phyloP scores from a whole-genome alignment of 345 rosid genomes.

The Syzygium jambos region DNA sequence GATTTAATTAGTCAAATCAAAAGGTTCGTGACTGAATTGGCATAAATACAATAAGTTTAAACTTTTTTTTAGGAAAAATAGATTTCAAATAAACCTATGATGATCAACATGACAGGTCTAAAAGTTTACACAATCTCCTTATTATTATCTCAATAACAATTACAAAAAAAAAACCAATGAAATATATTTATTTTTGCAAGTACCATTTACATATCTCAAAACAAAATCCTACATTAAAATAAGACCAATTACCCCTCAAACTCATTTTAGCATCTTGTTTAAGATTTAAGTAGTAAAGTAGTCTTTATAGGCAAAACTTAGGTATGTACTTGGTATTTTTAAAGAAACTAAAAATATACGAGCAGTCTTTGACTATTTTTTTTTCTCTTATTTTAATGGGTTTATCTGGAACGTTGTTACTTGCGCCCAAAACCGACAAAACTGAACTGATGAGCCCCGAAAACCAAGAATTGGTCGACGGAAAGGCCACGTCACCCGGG shows the following conservation, averaged over 20 bases:
- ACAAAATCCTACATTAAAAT: background rate
- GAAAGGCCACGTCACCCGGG: background rate
- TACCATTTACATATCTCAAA: background rate
- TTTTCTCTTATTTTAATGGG: background rate
- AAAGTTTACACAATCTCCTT: background rate
- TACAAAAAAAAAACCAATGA: background rate
- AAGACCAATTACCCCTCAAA: background rate
- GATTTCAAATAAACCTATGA: background rate
- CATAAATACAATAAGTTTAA: accelerated
- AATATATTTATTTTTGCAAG: background rate
- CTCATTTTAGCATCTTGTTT: background rate
- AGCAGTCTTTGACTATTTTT: too few species aligned
- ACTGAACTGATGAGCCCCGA: background rate
- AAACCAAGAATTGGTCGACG: background rate
- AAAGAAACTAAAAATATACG: too few species aligned
- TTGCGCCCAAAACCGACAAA: background rate
- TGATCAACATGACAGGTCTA: background rate
- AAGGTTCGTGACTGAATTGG: too few species aligned
- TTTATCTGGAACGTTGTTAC: background rate
- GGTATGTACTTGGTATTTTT: accelerated
- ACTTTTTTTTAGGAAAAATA: too few species aligned
- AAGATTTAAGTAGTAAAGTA: background rate
- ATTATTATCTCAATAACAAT: background rate
- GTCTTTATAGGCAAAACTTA: background rate
- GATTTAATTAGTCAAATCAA: too few species aligned